These are phyloP conservation scores for Deinandra increscens DNA, from an alignment of 129 eudicot genomes.

Conservation along the genomic window DNA sequence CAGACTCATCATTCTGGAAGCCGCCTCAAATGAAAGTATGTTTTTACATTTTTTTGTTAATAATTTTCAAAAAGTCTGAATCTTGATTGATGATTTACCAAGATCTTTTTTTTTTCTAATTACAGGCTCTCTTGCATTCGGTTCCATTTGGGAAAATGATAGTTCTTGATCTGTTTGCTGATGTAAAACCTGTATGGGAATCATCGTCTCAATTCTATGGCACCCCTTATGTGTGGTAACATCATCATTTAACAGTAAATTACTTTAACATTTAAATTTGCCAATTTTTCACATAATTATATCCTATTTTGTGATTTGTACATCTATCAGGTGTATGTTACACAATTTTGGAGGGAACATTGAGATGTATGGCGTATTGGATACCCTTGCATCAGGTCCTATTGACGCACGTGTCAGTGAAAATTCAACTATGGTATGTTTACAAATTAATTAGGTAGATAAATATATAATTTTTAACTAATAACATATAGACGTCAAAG, in stretches of 20 bases:
- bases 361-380: conserved; percentile 95
- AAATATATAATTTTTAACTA: not conserved
- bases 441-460: not conserved
- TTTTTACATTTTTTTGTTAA: not conserved
- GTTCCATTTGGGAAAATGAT: conserved; percentile 98
- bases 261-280: not conserved
- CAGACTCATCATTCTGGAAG: conserved; percentile 89
- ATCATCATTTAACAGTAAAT: not conserved
- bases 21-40: conserved; percentile 97
- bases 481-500: not conserved
- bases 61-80: not conserved
- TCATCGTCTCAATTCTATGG: conserved; percentile 93
- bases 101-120: conserved; percentile 13
- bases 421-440: conserved; percentile 89
- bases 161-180: conserved; percentile 98
- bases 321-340: conserved; percentile 88
- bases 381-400: conserved; percentile 87
- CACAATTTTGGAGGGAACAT: conserved; percentile 97
- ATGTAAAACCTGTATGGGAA: conserved; percentile 91
- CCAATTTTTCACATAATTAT: not conserved
- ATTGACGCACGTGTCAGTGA: conserved; percentile 75
- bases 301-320: not conserved
- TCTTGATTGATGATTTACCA: conserved; percentile 2
- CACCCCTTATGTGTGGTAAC: conserved; percentile 92
- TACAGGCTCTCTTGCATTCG: conserved; percentile 92